Conservation (phyloP, 768 basidiomycete genomes). For the Boletus pseudopeckii region DNA sequence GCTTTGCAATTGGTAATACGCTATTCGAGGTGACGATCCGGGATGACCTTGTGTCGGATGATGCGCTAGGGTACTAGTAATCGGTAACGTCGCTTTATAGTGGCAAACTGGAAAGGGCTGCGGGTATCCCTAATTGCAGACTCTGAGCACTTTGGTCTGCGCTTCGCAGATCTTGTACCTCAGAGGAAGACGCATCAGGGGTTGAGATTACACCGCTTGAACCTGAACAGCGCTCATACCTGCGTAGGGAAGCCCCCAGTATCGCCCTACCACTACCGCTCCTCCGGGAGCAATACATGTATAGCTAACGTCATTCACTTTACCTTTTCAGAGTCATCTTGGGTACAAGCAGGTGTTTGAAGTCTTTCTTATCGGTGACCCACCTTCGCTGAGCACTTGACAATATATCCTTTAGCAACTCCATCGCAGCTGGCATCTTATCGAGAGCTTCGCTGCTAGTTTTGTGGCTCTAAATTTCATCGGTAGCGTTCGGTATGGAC, state of each 20-base stretch:
- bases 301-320: conserved; percentile 47
- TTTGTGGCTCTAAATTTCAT: conserved; percentile 91
- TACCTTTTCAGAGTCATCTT: conserved; percentile 53
- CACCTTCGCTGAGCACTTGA: not conserved
- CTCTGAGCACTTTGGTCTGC: conserved; percentile 14
- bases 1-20: conserved; percentile 56
- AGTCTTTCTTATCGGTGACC: not conserved
- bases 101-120: conserved; percentile 75
- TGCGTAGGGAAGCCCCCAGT: conserved; percentile 97
- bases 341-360: conserved; percentile 73
- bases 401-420: conserved; percentile 53
- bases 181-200: conserved; percentile 42
- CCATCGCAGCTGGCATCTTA: conserved; percentile 78
- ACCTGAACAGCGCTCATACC: conserved; percentile 97
- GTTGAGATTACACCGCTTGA: conserved; percentile 97
- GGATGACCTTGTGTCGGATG: conserved; percentile 32
- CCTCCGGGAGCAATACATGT: conserved; percentile 35
- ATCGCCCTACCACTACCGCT: conserved; percentile 46
- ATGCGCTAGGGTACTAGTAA: conserved; percentile 36
- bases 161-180: conserved; percentile 10
- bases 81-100: conserved; percentile 73
- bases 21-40: conserved; percentile 20
- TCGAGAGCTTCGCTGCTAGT: conserved; percentile 85
- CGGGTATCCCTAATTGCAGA: conserved; percentile 73
- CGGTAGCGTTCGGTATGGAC: conserved; percentile 69